Base-by-base conservation (phyloP, 768 basidiomycete genomes). In the Guyanaporus albipodus region DNA sequence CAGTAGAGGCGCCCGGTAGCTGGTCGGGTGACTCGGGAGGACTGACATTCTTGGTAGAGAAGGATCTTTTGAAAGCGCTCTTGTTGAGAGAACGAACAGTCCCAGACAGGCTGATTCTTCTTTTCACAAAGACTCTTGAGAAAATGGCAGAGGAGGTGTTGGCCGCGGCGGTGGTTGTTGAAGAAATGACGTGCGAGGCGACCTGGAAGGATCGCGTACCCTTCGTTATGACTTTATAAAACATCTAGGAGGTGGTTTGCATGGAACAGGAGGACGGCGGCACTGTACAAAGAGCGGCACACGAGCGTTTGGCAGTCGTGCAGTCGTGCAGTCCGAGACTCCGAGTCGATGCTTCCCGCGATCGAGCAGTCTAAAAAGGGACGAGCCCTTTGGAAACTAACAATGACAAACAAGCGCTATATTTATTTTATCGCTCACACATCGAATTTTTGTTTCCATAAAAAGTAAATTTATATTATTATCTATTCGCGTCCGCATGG, bases 151-250 rank as follows among this genome's bases (percentile, higher is more conserved):
- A 66, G n/a, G 65, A 66, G 1, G 54, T 63, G 35, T 64, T 67
- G 37, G 64, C 65, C 3, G 63, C 60, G 12, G 58, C 58, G 36
- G 46, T 52, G 1, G 60, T 64, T 6, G 64, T 66, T 0, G 59
- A 65, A 8, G 57, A 57, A 26, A 66, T 61, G 46, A 51, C 61
- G 44, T 56, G 59, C 19, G 79, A 77, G 8, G 79, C 81, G n/a
- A 73, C 78, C 52, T 76, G 76, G 23, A 83, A 61, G 26, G 82
- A 79, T 56, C 70, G 72, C 55, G 71, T 75, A 49, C 79, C 75
- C 58, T 76, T 77, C 38, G 55, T 44, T 14, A 66, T 57, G 4
- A 48, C 57, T 48, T 67, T 59, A 49, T 59, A 66, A 34, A 67
- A 41, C 64, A 66, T 66, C 50, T 58, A 54, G 39, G n/a, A 24